phyloP scores from a whole-genome alignment of 495 filamentous ascomycete genomes.

The Aspergillus haitiensis region DNA sequence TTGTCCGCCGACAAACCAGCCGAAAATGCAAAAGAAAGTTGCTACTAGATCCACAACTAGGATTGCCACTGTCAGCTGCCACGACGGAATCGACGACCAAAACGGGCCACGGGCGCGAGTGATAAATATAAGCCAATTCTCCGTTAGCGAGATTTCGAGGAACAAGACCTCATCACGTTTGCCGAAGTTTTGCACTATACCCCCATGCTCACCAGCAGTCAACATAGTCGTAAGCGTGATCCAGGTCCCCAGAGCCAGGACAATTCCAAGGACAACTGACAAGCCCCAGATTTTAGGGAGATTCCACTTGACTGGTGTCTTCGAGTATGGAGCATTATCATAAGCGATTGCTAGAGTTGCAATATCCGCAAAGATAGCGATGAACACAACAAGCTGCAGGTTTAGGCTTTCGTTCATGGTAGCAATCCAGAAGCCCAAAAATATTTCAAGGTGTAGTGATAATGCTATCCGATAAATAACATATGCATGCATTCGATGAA shows the following conservation, averaged over 20 bases:
- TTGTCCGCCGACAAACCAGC: slow-evolving; percentile 66
- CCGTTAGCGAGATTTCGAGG: slow-evolving; percentile 84
- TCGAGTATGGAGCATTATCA: slow-evolving; percentile 86
- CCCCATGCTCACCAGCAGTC: slow-evolving; percentile 61
- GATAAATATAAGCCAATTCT: slow-evolving; percentile 97
- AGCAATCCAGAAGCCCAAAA: slow-evolving; percentile 87
- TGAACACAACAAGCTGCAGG: slow-evolving; percentile 84
- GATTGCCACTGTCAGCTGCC: slow-evolving; percentile 75
- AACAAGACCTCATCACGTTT: slow-evolving; percentile 80
- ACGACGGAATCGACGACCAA: slow-evolving; percentile 81
- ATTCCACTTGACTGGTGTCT: slow-evolving; percentile 91
- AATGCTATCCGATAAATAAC: slow-evolving; percentile 94
- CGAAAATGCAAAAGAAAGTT: slow-evolving; percentile 79
- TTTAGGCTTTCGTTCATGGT: slow-evolving; percentile 81
- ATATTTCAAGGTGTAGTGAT: slow-evolving; percentile 86
- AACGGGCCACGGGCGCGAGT: slow-evolving; percentile 85
- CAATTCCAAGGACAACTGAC: slow-evolving; percentile 76
- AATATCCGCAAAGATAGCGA: slow-evolving; percentile 93
- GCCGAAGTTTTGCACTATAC: slow-evolving; percentile 87
- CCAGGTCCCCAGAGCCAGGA: slow-evolving; percentile 82
- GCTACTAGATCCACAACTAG: slow-evolving; percentile 78
- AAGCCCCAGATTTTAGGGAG: slow-evolving; percentile 90
- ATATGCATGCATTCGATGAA: slow-evolving; percentile 97
- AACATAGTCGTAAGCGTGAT: slow-evolving; percentile 79
- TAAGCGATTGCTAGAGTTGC: slow-evolving; percentile 92